These are phyloP conservation scores for Theileria parva DNA, from an alignment of 169 alveolate species.

Conservation along the genomic window DNA sequence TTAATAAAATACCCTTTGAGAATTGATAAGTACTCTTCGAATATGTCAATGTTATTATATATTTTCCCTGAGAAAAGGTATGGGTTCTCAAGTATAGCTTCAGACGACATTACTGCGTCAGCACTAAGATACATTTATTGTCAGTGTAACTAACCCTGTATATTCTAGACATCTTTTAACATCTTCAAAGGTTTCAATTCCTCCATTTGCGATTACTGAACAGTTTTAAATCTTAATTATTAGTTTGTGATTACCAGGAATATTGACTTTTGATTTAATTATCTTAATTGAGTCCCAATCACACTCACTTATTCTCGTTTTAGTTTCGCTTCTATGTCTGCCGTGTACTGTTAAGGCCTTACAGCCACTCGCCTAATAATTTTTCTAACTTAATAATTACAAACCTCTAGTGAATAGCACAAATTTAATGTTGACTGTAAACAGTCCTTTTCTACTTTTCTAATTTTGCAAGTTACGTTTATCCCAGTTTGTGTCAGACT, in stretches of 20 bases:
- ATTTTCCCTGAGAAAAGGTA: slow-evolving; percentile 69
- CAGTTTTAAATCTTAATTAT: background rate
- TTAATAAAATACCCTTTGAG: slow-evolving; percentile 25
- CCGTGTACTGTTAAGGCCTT: slow-evolving; percentile 82
- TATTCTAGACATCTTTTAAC: slow-evolving; percentile 82
- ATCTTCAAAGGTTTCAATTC: slow-evolving; percentile 85
- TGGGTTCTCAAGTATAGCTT: slow-evolving; percentile 89
- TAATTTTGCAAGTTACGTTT: slow-evolving; percentile 88
- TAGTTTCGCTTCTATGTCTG: slow-evolving; percentile 70
- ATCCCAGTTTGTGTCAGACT: slow-evolving; percentile 76
- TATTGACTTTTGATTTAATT: slow-evolving; percentile 80
- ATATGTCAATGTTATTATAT: slow-evolving; percentile 38
- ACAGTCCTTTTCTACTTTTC: slow-evolving; percentile 81
- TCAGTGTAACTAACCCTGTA: slow-evolving; percentile 78
- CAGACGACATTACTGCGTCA: slow-evolving; percentile 92
- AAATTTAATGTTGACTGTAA: slow-evolving; percentile 84
- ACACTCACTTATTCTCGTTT: slow-evolving; percentile 57
- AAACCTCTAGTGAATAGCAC: slow-evolving; percentile 83
- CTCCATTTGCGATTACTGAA: slow-evolving; percentile 91
- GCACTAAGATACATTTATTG: slow-evolving; percentile 14
- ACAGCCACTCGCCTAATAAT: slow-evolving; percentile 74
- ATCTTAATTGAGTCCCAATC: slow-evolving; percentile 83
- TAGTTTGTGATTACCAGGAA: slow-evolving; percentile 71
- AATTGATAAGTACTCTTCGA: slow-evolving; percentile 54
- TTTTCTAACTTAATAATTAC: background rate